Evolutionary conservation across 805 yeast species (phyloP).

Genomic region (Candida arabinofermentans): DNA sequence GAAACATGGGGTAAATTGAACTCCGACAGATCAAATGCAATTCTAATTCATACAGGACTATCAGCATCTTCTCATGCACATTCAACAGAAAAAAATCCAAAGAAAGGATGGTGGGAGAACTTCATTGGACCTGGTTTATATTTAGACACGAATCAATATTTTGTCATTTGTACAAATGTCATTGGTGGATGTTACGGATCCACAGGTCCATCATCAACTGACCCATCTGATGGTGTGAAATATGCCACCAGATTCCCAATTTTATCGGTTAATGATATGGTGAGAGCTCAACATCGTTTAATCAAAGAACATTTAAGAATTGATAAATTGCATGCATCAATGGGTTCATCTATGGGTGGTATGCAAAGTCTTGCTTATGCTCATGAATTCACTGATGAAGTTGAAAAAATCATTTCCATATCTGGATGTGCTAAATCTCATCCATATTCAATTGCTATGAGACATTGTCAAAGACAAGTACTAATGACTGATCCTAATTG

Average conservation of each 20-base stretch:
- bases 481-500: conserved; percentile 93
- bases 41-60: conserved; percentile 83
- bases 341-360: conserved; percentile 98
- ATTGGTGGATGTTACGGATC: conserved; percentile 95
- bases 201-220: conserved; percentile 83
- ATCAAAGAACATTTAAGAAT: conserved; percentile 61
- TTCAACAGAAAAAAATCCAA: conserved; percentile 64
- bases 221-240: conserved; percentile 60
- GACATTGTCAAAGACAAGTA: conserved; percentile 90
- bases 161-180: conserved; percentile 85
- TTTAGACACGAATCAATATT: conserved; percentile 76
- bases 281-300: conserved; percentile 76
- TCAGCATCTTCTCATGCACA: conserved; percentile 94
- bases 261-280: conserved; percentile 83
- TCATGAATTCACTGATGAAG: conserved; percentile 74
- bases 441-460: conserved; percentile 89
- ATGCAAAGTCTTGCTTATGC: conserved; percentile 93
- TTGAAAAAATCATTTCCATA: conserved; percentile 69
- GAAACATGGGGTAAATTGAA: conserved; percentile 88
- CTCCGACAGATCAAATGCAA: conserved; percentile 59
- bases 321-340: conserved; percentile 63
- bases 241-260: conserved; percentile 90
- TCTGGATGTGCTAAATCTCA: conserved; percentile 93
- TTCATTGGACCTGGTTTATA: conserved; percentile 83
- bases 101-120: conserved; percentile 94